A percentile compares a stretch with the other conserved stretches of the same genome.
phyloP scores from a whole-genome alignment of 169 alveolate genomes.

The Plasmodium gallinaceum region DNA sequence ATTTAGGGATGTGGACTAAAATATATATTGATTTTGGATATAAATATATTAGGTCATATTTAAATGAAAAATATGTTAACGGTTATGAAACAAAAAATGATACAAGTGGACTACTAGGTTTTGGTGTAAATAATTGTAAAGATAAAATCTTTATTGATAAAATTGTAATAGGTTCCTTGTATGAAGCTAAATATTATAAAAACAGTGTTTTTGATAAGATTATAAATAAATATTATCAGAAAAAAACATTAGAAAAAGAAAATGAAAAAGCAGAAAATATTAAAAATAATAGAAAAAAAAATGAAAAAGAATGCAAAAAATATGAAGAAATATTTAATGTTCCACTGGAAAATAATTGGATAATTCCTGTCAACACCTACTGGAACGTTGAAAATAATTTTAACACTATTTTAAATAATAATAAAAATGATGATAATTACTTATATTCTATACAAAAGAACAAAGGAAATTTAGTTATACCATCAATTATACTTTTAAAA shows the following conservation, averaged over 20 bases:
- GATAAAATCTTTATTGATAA: slow-evolving; percentile 71
- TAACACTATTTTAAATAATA: neutral
- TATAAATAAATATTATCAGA: neutral
- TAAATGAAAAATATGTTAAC: slow-evolving; percentile 38
- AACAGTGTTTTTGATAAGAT: neutral
- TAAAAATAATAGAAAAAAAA: neutral
- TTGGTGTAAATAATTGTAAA: slow-evolving; percentile 61
- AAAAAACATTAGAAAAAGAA: slow-evolving; percentile 1
- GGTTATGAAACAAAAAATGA: slow-evolving; percentile 69
- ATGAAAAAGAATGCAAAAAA: slow-evolving; percentile 11
- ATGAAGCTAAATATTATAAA: slow-evolving; percentile 48
- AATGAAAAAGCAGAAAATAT: neutral
- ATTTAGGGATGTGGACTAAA: slow-evolving; percentile 61
- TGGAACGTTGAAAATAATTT: slow-evolving; percentile 8
- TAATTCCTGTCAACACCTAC: slow-evolving; percentile 12
- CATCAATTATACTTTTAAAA: slow-evolving; percentile 67
- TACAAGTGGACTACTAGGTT: slow-evolving; percentile 53
- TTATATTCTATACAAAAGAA: slow-evolving; percentile 27
- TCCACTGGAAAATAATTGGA: slow-evolving; percentile 54
- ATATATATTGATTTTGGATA: slow-evolving; percentile 62
- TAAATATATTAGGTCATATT: slow-evolving; percentile 43
- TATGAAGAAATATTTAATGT: slow-evolving; percentile 24
- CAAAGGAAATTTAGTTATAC: slow-evolving; percentile 29
- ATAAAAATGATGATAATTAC: slow-evolving; percentile 31
- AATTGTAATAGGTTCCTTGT: slow-evolving; percentile 72